These are phyloP conservation scores for Albophoma yamanashiensis DNA, from an alignment of 2,329 filamentous ascomycete species.

Conservation along the genomic window DNA sequence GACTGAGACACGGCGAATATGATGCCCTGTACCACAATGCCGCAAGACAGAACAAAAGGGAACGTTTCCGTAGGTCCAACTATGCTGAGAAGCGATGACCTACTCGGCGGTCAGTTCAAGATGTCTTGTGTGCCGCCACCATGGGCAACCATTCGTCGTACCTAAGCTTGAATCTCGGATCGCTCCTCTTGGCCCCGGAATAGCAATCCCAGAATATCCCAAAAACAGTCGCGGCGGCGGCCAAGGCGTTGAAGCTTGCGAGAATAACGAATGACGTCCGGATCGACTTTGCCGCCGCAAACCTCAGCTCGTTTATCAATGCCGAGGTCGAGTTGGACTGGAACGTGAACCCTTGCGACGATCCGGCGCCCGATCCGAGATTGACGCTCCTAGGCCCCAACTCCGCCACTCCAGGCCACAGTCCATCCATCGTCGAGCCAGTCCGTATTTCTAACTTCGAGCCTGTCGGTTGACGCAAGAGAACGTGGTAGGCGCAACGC, in stretches of 20 bases:
- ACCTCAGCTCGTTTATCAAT: slow-evolving; percentile 39
- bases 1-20: slow-evolving; percentile 47
- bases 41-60: slow-evolving; percentile 45
- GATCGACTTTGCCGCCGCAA: slow-evolving; percentile 44
- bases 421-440: slow-evolving; percentile 1
- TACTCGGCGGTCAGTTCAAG: slow-evolving; percentile 7
- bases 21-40: slow-evolving; percentile 47
- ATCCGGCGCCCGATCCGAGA: slow-evolving; percentile 1
- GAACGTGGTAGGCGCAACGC: slow-evolving; percentile 9
- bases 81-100: slow-evolving; percentile 28
- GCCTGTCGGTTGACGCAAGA: not conserved
- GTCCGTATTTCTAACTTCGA: not conserved
- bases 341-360: slow-evolving; percentile 16
- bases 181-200: slow-evolving; percentile 28
- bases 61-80: slow-evolving; percentile 37
- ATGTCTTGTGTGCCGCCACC: no score
- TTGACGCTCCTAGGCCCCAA: slow-evolving; percentile 7
- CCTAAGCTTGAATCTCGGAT: slow-evolving; percentile 30
- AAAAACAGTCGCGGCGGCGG: slow-evolving; percentile 42
- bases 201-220: slow-evolving; percentile 50
- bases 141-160: slow-evolving; percentile 10
- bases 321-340: slow-evolving; percentile 31
- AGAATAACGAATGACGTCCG: slow-evolving; percentile 52
- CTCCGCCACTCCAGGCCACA: slow-evolving; percentile 4
- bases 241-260: slow-evolving; percentile 48